Percentiles rank a stretch among this genome's conserved stretches.
phyloP scores from a whole-genome alignment of 148 eudicot genomes.

The Heliamphora exappendiculata region DNA sequence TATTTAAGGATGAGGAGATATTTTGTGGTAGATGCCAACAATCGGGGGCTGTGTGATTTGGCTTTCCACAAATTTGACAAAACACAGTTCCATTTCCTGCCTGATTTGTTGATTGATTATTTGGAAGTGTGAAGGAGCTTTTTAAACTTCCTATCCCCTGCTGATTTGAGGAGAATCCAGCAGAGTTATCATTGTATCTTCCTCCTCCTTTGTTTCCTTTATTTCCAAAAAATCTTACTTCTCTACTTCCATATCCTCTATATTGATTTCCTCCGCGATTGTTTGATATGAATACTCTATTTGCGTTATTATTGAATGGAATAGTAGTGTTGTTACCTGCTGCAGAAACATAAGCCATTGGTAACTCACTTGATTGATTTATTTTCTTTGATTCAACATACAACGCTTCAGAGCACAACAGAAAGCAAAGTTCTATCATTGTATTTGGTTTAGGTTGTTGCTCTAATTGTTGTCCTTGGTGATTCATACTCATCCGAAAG shows the following conservation, averaged over 20 bases:
- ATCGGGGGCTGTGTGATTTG: background rate
- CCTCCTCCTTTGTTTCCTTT: no score
- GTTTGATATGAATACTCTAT: no score
- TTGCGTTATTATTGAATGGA: no score
- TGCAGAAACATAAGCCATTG: background rate
- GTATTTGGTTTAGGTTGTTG: background rate
- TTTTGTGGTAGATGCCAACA: background rate
- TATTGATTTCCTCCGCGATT: no score
- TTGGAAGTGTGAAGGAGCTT: background rate
- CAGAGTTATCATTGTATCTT: no score
- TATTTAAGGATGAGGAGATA: background rate
- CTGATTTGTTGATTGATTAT: background rate
- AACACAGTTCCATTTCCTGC: background rate
- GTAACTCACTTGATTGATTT: background rate
- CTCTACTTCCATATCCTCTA: no score
- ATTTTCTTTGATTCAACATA: background rate
- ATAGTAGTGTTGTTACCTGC: background rate
- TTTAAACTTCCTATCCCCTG: no score
- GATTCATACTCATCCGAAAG: background rate
- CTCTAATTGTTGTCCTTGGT: background rate
- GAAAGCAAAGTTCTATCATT: background rate
- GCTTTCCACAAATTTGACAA: background rate
- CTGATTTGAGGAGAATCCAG: no score
- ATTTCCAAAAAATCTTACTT: no score
- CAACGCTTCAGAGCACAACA: background rate